A percentile compares a stretch with the other conserved stretches of the same genome.
Conservation (phyloP, 163 green algal genomes). For the Volvox carteri region DNA sequence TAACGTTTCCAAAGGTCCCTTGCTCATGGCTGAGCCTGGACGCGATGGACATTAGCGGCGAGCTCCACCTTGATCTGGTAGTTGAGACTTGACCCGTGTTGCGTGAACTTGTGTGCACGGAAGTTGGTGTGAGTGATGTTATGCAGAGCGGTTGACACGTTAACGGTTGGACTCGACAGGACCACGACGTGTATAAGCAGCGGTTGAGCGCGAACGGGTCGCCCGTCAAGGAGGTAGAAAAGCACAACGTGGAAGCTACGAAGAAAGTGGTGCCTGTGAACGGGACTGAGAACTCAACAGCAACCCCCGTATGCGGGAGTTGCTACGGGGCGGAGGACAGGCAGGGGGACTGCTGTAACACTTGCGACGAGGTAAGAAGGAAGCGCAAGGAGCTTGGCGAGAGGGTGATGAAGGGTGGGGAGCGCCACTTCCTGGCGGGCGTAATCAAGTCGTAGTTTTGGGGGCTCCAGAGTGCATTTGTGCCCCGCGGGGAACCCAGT, state of each 20-base stretch:
- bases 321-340: conserved; percentile 94
- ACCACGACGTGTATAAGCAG: conserved; percentile 91
- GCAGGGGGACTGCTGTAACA: conserved; percentile 93
- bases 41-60: conserved; percentile 97
- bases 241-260: conserved; percentile 78
- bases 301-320: conserved; percentile 78
- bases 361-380: conserved; percentile 88
- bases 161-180: conserved; percentile 52
- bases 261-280: conserved; percentile 66
- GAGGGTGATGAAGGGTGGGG: too few relatives aligned
- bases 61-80: conserved; percentile 95
- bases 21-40: conserved; percentile 95
- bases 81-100: conserved; percentile 40
- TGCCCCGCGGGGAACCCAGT: too few relatives aligned
- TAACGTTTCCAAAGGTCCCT: conserved; percentile 91
- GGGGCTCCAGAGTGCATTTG: too few relatives aligned
- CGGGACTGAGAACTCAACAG: conserved; percentile 23
- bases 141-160: neutral
- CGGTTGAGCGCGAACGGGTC: conserved; percentile 75
- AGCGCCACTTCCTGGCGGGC: too few relatives aligned
- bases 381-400: too few relatives aligned
- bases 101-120: neutral
- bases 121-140: neutral
- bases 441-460: too few relatives aligned
- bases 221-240: conserved; percentile 72